Evolutionary conservation across 2,329 filamentous ascomycete species (phyloP).

Genomic region (Botrytis galanthina): DNA sequence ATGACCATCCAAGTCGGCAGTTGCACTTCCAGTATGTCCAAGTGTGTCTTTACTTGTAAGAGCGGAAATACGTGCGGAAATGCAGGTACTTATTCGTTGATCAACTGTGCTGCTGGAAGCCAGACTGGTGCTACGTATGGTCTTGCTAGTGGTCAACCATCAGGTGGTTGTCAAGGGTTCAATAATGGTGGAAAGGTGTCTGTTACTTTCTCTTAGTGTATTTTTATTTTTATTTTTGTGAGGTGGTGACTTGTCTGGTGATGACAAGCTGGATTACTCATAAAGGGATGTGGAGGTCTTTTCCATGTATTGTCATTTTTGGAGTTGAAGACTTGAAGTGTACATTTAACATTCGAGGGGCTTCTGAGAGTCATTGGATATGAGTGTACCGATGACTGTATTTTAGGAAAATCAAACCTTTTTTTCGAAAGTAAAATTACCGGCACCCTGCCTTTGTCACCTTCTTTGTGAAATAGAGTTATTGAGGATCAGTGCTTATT

Average conservation of each 20-base stretch:
- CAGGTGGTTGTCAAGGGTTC: slow-evolving; percentile 22
- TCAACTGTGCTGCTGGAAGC: slow-evolving; percentile 13
- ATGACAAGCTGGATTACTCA: background rate
- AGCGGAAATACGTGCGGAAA: slow-evolving; percentile 4
- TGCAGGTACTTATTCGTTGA: slow-evolving; percentile 11
- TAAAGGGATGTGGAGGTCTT: background rate
- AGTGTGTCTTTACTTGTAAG: slow-evolving; percentile 16
- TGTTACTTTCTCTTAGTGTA: slow-evolving; percentile 7
- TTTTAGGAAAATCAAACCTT: background rate
- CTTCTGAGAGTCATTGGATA: background rate
- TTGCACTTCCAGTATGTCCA: slow-evolving; percentile 16
- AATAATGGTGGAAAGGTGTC: slow-evolving; percentile 12
- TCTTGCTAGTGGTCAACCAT: background rate
- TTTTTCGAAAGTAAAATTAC: background rate
- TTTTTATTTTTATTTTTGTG: background rate
- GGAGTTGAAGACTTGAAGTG: background rate
- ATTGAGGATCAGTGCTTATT: background rate
- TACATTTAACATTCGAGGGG: background rate
- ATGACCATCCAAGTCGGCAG: slow-evolving; percentile 19
- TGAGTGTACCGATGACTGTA: background rate
- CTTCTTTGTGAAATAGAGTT: background rate
- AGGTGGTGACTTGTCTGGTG: background rate
- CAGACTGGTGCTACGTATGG: slow-evolving; percentile 16
- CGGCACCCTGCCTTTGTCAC: background rate
- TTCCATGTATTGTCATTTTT: slow-evolving; percentile 3